Conservation (phyloP, 441 rosid genomes). For the Erodium moschatum region DNA sequence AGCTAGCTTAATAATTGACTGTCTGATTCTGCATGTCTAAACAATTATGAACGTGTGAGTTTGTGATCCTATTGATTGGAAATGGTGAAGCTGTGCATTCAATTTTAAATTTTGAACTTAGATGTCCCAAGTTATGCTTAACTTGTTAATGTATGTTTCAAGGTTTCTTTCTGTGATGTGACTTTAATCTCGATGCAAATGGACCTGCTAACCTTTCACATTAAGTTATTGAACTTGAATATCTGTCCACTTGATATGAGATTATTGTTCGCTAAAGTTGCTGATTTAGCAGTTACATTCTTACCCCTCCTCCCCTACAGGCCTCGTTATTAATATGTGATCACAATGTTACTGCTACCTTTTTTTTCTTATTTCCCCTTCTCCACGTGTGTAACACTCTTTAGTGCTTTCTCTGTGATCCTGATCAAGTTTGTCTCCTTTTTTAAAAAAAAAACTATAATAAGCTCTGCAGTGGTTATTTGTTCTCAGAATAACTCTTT, state of each 20-base stretch:
- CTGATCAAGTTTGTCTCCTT: neutral
- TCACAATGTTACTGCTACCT: neutral
- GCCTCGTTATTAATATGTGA: neutral
- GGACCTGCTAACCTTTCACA: neutral
- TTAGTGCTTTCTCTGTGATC: neutral
- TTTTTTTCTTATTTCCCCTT: neutral
- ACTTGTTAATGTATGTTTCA: neutral
- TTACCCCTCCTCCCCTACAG: neutral
- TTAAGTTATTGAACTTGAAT: neutral
- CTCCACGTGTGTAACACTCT: neutral
- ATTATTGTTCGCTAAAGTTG: slow-evolving; percentile 2
- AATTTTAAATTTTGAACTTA: neutral
- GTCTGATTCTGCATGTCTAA: neutral
- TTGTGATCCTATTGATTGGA: neutral
- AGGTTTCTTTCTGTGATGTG: neutral
- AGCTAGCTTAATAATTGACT: neutral
- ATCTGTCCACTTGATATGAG: neutral
- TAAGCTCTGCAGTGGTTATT: neutral
- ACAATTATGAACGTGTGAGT: neutral
- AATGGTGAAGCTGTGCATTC: neutral
- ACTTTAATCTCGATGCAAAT: neutral
- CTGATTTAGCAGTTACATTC: neutral
- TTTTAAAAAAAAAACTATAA: neutral
- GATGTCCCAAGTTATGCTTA: neutral
- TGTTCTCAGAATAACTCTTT: slow-evolving; percentile 13